These are phyloP conservation scores for Nemania sp. DNA, from an alignment of 2,329 filamentous ascomycete species.

Conservation along the genomic window DNA sequence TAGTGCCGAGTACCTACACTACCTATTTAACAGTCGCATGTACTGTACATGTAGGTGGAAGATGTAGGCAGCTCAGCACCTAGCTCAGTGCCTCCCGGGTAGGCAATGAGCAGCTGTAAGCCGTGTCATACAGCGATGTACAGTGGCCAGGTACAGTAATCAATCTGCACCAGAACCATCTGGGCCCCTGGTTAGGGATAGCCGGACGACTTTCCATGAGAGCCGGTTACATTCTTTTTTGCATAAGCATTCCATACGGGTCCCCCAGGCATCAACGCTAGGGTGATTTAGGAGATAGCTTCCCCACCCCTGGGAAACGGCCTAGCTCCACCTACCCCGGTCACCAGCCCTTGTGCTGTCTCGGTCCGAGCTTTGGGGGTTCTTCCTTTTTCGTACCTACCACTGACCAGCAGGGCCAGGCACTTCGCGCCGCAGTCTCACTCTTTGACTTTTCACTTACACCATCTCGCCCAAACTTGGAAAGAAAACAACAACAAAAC, in stretches of 20 bases:
- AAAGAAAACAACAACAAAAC: too few species aligned
- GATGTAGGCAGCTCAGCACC: too few species aligned
- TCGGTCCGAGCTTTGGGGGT: not conserved
- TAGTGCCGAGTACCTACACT: too few species aligned
- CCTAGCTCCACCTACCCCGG: not conserved
- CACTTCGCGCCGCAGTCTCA: not conserved
- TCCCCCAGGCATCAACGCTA: not conserved
- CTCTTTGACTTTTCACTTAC: not conserved
- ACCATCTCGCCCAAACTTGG: not conserved
- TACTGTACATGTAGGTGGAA: too few species aligned
- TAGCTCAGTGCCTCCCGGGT: too few species aligned
- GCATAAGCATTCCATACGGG: not conserved
- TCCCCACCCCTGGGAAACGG: not conserved
- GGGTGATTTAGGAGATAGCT: not conserved
- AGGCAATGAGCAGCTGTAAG: too few species aligned
- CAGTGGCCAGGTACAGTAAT: constrained; percentile 6
- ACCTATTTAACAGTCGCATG: too few species aligned
- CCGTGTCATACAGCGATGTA: too few species aligned
- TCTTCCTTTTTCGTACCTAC: too few species aligned
- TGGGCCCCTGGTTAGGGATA: not conserved
- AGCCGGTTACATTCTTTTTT: constrained; percentile 4
- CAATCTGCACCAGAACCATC: constrained; percentile 1
- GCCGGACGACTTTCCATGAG: not conserved
- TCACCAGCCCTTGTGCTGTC: not conserved
- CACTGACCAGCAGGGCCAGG: not conserved